A percentile compares a stretch with the other conserved stretches of the same genome.
Conservation (phyloP, 495 filamentous ascomycete genomes). For the Pseudoneurospora amorphoporcata region DNA sequence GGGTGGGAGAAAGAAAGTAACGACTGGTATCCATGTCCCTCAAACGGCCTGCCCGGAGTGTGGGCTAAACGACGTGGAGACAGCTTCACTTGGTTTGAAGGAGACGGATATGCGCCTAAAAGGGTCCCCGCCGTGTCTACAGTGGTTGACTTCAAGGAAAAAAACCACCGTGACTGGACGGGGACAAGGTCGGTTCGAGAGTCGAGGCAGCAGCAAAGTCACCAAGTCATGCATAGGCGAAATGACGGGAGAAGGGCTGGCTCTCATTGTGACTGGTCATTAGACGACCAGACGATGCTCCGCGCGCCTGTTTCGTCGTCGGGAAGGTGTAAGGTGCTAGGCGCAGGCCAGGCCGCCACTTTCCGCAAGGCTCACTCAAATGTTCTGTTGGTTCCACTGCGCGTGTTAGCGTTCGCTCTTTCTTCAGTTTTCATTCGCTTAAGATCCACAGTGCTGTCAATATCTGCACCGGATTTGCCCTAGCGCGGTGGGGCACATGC, state of each 20-base stretch:
- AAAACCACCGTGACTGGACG: background rate
- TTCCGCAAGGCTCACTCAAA: background rate
- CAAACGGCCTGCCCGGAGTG: background rate
- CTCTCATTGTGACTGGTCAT: background rate
- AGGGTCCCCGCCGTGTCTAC: background rate
- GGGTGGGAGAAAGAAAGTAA: background rate
- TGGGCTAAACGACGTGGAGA: background rate
- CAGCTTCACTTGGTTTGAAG: background rate
- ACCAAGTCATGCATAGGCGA: background rate
- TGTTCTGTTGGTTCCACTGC: background rate
- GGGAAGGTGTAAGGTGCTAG: background rate
- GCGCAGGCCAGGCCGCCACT: background rate
- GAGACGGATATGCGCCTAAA: background rate
- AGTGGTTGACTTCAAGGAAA: background rate
- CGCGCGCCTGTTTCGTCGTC: background rate
- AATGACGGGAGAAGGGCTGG: background rate
- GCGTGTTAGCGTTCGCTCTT: background rate
- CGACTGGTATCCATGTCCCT: background rate
- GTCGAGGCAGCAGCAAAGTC: background rate
- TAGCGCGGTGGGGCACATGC: background rate
- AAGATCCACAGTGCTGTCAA: background rate
- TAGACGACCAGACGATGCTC: background rate
- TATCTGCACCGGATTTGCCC: background rate
- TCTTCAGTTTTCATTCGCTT: background rate
- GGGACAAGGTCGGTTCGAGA: background rate